Base-by-base conservation (phyloP, 2,329 filamentous ascomycete genomes). In the Geosmithia flava region DNA sequence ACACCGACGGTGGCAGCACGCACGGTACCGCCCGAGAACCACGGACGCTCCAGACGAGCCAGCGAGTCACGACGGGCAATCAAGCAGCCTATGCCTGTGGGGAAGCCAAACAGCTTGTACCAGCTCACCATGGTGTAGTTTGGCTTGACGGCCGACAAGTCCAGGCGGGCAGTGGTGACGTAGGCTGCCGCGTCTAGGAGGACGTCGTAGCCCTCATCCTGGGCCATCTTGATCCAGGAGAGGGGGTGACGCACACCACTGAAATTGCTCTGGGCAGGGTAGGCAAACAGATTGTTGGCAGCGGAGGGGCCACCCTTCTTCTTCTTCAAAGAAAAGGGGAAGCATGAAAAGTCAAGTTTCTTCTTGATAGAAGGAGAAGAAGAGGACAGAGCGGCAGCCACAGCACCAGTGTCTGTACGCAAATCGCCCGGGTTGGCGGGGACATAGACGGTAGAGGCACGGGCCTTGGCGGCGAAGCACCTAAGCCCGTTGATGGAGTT, bases 241-340 rank as follows among this genome's bases (percentile, higher is more conserved):
- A 71, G 56, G 15, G 67, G 64, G 43, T 70, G 68, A 0, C 63
- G 62, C 3, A 68, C 67, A 30, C 68, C 68, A 45, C 58, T 64
- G 48, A 71, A 70, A 52, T 72, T 72, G 51, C 65, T 68, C 53
- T 71, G 69, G 0, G 68, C 69, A 3, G 68, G 69, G 53, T 68
- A 72, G 3, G 67, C 68, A 50, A 72, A 69, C 17, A 71, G 56
- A 7, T 65, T 64, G 27, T 39, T 63, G 40, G 20, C 29, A 10
- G 13, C 33, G 20, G 17, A n/a, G 7, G 33, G n/a, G 17, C 23
- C 23, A 30, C 29, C 29, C 11, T 11, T 30, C 7, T 6, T 30
- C 29, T 11, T n/a, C n/a, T n/a, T n/a, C n/a, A n/a, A n/a, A n/a
- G n/a, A n/a, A n/a, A n/a, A n/a, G n/a, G n/a, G n/a, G n/a, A n/a